phyloP scores from a whole-genome alignment of 768 basidiomycete species.

The Pleurotus sapidus region DNA sequence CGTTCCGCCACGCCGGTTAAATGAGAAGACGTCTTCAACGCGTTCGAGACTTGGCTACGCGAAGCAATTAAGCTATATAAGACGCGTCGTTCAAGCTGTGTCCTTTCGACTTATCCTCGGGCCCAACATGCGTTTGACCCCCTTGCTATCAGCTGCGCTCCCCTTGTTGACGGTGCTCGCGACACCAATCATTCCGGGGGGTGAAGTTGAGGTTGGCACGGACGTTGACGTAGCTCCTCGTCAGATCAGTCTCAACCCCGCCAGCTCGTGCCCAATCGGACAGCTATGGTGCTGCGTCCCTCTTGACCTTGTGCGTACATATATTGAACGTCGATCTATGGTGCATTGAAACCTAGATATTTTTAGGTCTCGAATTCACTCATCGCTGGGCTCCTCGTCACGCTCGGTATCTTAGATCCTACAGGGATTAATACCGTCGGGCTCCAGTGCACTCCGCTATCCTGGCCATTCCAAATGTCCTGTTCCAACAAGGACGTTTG shows the following conservation, averaged over 20 bases:
- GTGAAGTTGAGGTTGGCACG: too few species aligned
- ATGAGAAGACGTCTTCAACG: too few species aligned
- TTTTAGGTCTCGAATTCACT: neutral
- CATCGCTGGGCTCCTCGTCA: neutral
- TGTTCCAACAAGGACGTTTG: neutral
- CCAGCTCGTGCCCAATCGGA: neutral
- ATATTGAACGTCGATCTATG: too few species aligned
- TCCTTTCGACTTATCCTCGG: too few species aligned
- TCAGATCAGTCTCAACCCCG: conserved; percentile 1
- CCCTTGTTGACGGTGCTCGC: too few species aligned
- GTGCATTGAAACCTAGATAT: neutral
- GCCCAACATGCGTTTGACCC: too few species aligned
- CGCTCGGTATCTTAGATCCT: neutral
- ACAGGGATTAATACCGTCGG: neutral
- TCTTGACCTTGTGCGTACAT: neutral
- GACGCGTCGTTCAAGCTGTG: too few species aligned
- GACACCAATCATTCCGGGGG: too few species aligned
- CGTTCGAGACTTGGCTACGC: too few species aligned
- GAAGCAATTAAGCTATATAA: too few species aligned
- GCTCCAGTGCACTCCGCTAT: neutral
- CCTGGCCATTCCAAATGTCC: neutral
- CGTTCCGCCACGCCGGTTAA: too few species aligned
- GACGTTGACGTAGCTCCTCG: neutral
- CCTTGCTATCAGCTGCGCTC: too few species aligned
- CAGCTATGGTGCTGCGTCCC: neutral